phyloP scores from a whole-genome alignment of 2,329 filamentous ascomycete species.

The Penicillium aurantiogriseum region DNA sequence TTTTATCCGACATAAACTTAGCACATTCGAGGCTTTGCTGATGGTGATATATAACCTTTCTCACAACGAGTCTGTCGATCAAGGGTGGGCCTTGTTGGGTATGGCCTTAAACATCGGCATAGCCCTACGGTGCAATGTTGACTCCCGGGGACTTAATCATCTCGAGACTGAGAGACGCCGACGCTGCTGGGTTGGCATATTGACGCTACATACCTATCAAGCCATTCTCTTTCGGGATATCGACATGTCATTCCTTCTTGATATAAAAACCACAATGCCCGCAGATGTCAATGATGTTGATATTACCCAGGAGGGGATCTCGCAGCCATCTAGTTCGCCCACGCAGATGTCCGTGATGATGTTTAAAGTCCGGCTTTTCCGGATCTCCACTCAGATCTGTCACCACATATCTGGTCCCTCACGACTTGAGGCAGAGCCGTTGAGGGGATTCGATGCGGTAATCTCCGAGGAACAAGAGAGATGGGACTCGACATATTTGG shows the following conservation, averaged over 20 bases:
- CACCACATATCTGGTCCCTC: slow-evolving; percentile 13
- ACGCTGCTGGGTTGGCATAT: slow-evolving; percentile 33
- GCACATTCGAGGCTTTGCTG: slow-evolving; percentile 32
- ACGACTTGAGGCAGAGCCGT: slow-evolving; percentile 4
- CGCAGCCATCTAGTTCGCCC: slow-evolving; percentile 15
- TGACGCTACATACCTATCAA: slow-evolving; percentile 35
- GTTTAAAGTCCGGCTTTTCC: slow-evolving; percentile 30
- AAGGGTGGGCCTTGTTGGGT: slow-evolving; percentile 31
- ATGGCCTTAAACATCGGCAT: slow-evolving; percentile 33
- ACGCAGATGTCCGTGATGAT: slow-evolving; percentile 37
- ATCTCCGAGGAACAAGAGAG: slow-evolving; percentile 19
- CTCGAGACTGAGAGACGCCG: slow-evolving; percentile 30
- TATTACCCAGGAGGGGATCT: slow-evolving; percentile 13
- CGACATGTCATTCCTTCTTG: slow-evolving; percentile 25
- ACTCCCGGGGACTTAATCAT: slow-evolving; percentile 15
- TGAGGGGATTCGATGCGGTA: slow-evolving; percentile 13
- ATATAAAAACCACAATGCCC: slow-evolving; percentile 21
- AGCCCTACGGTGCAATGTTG: slow-evolving; percentile 31
- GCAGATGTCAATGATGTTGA: slow-evolving; percentile 28
- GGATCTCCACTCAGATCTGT: slow-evolving; percentile 29
- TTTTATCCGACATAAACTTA: slow-evolving; percentile 28
- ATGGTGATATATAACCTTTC: slow-evolving; percentile 32
- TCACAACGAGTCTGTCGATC: slow-evolving; percentile 27
- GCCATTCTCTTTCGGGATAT: slow-evolving; percentile 26
- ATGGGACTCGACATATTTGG: slow-evolving; percentile 19